These are phyloP conservation scores for Polytolypa hystricis DNA, from an alignment of 2,329 filamentous ascomycete species.

Conservation along the genomic window DNA sequence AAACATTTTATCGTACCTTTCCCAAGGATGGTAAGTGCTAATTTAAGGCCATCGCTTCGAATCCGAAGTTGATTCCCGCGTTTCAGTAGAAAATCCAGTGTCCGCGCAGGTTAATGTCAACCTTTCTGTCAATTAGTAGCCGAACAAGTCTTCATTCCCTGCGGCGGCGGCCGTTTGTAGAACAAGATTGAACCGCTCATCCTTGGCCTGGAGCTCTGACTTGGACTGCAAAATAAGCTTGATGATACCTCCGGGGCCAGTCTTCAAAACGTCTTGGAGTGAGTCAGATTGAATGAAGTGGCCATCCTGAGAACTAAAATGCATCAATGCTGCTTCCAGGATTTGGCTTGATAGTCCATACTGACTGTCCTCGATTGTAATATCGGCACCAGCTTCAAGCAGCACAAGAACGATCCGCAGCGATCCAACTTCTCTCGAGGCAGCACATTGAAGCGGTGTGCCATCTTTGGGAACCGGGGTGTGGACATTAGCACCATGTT, in stretches of 20 bases:
- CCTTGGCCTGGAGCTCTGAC: not conserved
- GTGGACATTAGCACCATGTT: not conserved
- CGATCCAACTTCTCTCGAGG: not conserved
- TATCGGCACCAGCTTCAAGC: not conserved
- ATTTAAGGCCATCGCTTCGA: too few species aligned
- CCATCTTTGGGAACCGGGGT: not conserved
- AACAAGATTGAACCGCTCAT: constrained; percentile 1
- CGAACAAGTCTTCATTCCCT: too few species aligned
- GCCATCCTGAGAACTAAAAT: not conserved
- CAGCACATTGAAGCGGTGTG: constrained; percentile 1
- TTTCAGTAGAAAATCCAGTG: too few species aligned
- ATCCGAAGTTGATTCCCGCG: too few species aligned
- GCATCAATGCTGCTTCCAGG: not conserved
- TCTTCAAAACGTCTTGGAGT: not conserved
- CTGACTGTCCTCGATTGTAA: not conserved
- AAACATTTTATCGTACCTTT: too few species aligned
- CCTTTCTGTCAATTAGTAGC: too few species aligned
- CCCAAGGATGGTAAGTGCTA: too few species aligned
- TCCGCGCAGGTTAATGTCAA: too few species aligned
- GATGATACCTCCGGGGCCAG: not conserved
- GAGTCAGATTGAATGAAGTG: not conserved
- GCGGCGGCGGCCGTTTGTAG: not conserved
- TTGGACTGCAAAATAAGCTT: constrained; percentile 1
- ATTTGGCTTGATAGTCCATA: not conserved
- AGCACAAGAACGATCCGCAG: not conserved